Evolutionary conservation across 2,329 filamentous ascomycete species (phyloP).

Genomic region (Xylariaceae sp.): DNA sequence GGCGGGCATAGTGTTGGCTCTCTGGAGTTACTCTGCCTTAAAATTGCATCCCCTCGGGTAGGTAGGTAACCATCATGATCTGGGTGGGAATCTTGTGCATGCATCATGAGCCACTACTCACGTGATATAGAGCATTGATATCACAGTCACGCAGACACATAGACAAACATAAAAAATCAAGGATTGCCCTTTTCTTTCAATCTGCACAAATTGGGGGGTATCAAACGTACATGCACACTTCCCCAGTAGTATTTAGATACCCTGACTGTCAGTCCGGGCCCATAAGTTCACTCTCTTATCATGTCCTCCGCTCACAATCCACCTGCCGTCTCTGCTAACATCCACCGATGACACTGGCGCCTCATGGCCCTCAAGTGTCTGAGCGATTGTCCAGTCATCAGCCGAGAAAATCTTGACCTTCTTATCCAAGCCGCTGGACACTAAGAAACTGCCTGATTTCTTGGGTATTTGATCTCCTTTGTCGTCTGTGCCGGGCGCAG

Average conservation of each 20-base stretch:
- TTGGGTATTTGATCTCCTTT: constrained; percentile 68
- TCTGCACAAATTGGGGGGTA: too few species aligned
- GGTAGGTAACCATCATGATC: too few species aligned
- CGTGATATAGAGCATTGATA: too few species aligned
- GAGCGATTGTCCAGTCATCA: constrained; percentile 90
- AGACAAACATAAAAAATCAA: too few species aligned
- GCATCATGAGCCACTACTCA: too few species aligned
- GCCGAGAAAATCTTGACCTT: constrained; percentile 94
- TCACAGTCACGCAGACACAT: too few species aligned
- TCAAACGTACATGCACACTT: constrained; percentile 16
- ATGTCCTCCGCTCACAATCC: constrained; percentile 92
- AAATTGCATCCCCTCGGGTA: too few species aligned
- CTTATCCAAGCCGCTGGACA: constrained; percentile 87
- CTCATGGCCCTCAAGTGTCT: constrained; percentile 83
- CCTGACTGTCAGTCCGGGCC: constrained; percentile 74
- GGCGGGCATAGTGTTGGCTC: too few species aligned
- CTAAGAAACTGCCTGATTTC: constrained; percentile 87
- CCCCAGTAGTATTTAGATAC: too few species aligned
- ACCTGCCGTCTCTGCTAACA: constrained; percentile 77
- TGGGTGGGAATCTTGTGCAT: too few species aligned
- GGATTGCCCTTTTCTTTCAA: too few species aligned
- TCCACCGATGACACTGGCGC: constrained; percentile 90
- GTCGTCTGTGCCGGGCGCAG: constrained; percentile 57
- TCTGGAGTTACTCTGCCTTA: too few species aligned
- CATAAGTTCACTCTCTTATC: constrained; percentile 95